Percentiles rank a stretch among this genome's conserved stretches.
Evolutionary conservation across 2,329 filamentous ascomycete species (phyloP).

Genomic region (Reticulascus tulasneorum): DNA sequence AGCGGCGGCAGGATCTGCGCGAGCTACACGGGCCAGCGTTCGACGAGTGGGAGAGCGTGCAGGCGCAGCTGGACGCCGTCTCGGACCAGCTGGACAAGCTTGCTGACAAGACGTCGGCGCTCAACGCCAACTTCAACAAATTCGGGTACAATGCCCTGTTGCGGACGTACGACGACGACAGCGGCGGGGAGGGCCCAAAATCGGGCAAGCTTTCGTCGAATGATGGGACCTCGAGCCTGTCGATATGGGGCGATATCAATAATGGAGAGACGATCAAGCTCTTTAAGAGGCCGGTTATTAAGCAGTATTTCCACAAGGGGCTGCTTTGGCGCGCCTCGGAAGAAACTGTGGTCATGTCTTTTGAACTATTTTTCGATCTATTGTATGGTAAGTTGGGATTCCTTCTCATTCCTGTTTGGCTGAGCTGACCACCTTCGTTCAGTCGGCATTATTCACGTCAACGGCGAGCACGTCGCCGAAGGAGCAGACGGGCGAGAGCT

Average conservation of each 20-base stretch:
- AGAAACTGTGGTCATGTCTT: slow-evolving; percentile 56
- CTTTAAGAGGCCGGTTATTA: slow-evolving; percentile 55
- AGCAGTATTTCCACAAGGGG: slow-evolving; percentile 64
- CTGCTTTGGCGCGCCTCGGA: slow-evolving; percentile 58
- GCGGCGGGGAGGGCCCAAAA: slow-evolving; percentile 22
- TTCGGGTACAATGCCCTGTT: slow-evolving; percentile 60
- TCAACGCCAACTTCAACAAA: slow-evolving; percentile 59
- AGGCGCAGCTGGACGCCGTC: slow-evolving; percentile 48
- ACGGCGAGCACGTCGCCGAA: slow-evolving; percentile 58
- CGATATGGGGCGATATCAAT: slow-evolving; percentile 19
- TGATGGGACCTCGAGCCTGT: slow-evolving; percentile 22
- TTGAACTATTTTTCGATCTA: slow-evolving; percentile 63
- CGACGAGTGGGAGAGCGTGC: slow-evolving; percentile 53
- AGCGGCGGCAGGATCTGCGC: slow-evolving; percentile 40
- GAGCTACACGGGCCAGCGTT: slow-evolving; percentile 46
- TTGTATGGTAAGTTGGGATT: slow-evolving; percentile 40
- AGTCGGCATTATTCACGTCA: slow-evolving; percentile 61
- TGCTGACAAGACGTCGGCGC: slow-evolving; percentile 47
- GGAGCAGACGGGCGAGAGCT: slow-evolving; percentile 50
- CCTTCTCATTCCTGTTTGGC: slow-evolving; percentile 4
- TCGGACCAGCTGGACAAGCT: slow-evolving; percentile 49
- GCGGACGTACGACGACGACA: slow-evolving; percentile 38
- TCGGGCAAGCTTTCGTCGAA: not conserved
- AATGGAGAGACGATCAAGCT: slow-evolving; percentile 47
- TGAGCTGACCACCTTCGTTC: too few species aligned